Conservation (phyloP, 495 filamentous ascomycete genomes). For the Neohortaea acidophila region DNA sequence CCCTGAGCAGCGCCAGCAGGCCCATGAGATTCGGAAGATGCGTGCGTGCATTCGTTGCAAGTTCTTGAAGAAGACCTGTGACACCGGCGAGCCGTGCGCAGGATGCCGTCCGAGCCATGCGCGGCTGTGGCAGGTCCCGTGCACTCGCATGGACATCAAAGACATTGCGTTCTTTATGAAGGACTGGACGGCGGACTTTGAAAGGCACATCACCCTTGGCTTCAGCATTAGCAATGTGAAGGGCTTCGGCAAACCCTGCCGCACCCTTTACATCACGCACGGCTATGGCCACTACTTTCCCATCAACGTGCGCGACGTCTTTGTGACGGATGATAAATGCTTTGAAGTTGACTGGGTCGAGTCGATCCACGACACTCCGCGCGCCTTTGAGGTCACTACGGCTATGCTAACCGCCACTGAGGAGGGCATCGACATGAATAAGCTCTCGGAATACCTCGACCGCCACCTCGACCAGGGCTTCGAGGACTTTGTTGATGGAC, state of each 20-base stretch:
- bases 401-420: conserved; percentile 71
- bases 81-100: conserved; percentile 84
- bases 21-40: conserved; percentile 82
- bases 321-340: conserved; percentile 76
- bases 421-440: conserved; percentile 60
- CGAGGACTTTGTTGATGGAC: conserved; percentile 81
- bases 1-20: conserved; percentile 88
- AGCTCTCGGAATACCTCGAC: conserved; percentile 77
- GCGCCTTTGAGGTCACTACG: conserved; percentile 68
- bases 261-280: conserved; percentile 40
- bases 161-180: conserved; percentile 96
- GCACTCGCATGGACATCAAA: conserved; percentile 91
- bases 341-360: conserved; percentile 88
- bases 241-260: conserved; percentile 69
- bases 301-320: conserved; percentile 80
- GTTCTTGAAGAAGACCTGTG: conserved; percentile 94
- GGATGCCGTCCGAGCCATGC: conserved; percentile 88
- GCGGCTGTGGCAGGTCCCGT: conserved; percentile 86
- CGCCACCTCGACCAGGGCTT: conserved; percentile 79
- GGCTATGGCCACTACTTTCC: conserved; percentile 80
- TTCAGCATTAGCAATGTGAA: conserved; percentile 89
- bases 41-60: conserved; percentile 90
- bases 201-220: conserved; percentile 69
- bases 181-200: conserved; percentile 91
- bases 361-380: conserved; percentile 51